Evolutionary conservation across 176 grass and related monocot genomes (phyloP).

Genomic region (Saccharum officinarum): DNA sequence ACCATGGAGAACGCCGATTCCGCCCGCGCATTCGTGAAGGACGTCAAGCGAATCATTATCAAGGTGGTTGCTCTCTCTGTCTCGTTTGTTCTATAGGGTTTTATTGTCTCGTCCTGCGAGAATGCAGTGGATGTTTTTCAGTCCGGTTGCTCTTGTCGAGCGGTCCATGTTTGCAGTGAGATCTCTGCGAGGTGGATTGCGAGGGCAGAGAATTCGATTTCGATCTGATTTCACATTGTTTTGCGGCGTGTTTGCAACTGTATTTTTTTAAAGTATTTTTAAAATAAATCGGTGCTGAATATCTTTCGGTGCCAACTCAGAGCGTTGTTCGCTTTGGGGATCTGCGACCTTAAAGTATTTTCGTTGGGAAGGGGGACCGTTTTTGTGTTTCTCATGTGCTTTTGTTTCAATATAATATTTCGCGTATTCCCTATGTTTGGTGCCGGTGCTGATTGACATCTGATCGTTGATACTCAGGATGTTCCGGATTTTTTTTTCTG

Average conservation of each 20-base stretch:
- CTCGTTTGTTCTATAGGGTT: background rate
- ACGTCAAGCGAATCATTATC: conserved; percentile 78
- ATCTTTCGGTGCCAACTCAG: background rate
- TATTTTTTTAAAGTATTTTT: background rate
- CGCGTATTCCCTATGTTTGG: background rate
- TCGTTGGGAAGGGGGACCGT: background rate
- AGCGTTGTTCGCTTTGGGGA: background rate
- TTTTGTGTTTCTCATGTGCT: background rate
- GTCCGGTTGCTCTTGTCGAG: background rate
- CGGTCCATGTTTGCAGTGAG: background rate
- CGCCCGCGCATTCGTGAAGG: conserved; percentile 57
- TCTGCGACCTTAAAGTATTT: background rate
- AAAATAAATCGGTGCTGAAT: background rate
- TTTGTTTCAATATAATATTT: background rate
- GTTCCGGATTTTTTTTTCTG: background rate
- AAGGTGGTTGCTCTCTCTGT: conserved; percentile 42
- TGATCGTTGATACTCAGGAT: background rate
- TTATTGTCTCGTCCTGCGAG: background rate
- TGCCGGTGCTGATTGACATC: background rate
- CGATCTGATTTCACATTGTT: background rate
- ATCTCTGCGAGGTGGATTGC: background rate
- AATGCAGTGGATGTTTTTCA: background rate
- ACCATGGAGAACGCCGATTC: conserved; percentile 66
- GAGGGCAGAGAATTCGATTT: background rate
- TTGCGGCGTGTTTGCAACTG: background rate